Conservation (phyloP, 495 filamentous ascomycete species). For the Aspergillus haitiensis region DNA sequence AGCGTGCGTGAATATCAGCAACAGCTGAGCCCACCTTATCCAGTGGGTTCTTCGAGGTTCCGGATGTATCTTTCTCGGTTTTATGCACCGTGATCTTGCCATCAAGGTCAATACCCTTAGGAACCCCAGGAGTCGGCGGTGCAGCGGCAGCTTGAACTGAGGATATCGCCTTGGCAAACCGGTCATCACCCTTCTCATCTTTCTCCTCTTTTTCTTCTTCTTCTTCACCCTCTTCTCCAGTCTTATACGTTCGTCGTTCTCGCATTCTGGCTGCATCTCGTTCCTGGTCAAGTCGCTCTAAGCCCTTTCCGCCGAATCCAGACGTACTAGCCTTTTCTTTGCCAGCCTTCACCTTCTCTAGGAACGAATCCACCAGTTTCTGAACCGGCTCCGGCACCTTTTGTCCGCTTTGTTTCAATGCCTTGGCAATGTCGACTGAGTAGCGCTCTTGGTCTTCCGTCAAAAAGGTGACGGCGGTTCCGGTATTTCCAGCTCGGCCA, state of each 20-base stretch:
- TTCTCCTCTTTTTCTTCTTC: conserved; percentile 77
- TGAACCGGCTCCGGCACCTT: conserved; percentile 70
- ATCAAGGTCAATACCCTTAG: conserved; percentile 67
- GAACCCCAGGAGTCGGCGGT: conserved; percentile 49
- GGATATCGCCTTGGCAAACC: conserved; percentile 64
- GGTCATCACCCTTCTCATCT: conserved; percentile 54
- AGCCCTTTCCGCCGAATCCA: conserved; percentile 93
- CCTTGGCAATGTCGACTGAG: conserved; percentile 86
- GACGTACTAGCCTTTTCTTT: conserved; percentile 79
- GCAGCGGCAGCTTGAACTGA: conserved; percentile 59
- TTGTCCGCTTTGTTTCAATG: conserved; percentile 87
- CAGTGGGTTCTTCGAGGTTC: conserved; percentile 64
- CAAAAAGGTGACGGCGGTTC: conserved; percentile 92
- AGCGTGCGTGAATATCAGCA: conserved; percentile 79
- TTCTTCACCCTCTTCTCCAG: conserved; percentile 85
- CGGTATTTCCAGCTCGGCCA: conserved; percentile 90
- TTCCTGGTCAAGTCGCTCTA: conserved; percentile 87
- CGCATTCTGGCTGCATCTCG: conserved; percentile 80
- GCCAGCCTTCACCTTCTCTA: conserved; percentile 87
- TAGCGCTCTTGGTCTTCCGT: conserved; percentile 90
- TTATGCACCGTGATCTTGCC: conserved; percentile 79
- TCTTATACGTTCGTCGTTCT: conserved; percentile 86
- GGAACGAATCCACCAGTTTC: conserved; percentile 65
- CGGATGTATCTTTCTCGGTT: conserved; percentile 57
- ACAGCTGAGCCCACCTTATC: conserved; percentile 84